Evolutionary conservation across 805 yeast genomes (phyloP).

Genomic region (Dipodascopsis uninucleata): DNA sequence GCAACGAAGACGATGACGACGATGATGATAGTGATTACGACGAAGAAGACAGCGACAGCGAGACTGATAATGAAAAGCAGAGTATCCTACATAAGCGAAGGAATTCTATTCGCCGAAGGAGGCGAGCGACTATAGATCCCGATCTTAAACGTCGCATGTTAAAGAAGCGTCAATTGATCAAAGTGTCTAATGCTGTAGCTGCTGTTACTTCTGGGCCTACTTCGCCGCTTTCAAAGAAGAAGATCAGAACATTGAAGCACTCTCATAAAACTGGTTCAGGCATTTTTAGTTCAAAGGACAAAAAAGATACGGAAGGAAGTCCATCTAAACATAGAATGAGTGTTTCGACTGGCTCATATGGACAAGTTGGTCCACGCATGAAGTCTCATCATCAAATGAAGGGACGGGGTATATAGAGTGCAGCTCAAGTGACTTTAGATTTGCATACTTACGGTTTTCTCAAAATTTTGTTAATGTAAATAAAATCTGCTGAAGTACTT

Average conservation of each 20-base stretch:
- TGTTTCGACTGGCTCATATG: too few relatives aligned
- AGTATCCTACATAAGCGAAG: not conserved
- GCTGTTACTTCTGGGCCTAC: constrained; percentile 1
- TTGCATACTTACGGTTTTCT: too few relatives aligned
- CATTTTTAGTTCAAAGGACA: not conserved
- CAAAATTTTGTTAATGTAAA: too few relatives aligned
- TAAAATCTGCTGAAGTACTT: too few relatives aligned
- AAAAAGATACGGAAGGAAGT: not conserved
- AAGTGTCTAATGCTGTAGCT: constrained; percentile 2
- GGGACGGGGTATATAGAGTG: too few relatives aligned
- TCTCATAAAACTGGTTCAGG: constrained; percentile 1
- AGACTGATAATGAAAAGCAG: not conserved
- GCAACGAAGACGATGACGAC: not conserved
- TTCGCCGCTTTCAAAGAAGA: constrained; percentile 1
- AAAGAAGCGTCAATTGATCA: too few relatives aligned
- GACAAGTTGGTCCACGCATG: not conserved
- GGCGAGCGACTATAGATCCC: constrained; percentile 1
- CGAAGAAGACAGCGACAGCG: not conserved
- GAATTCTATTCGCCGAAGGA: not conserved
- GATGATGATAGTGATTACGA: not conserved
- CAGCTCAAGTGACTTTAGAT: too few relatives aligned
- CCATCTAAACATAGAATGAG: too few relatives aligned
- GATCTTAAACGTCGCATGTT: constrained; percentile 1
- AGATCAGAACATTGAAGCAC: not conserved
- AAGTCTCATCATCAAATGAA: constrained; percentile 2